These are phyloP conservation scores for Zygosaccharomyces pseudorouxii DNA, from an alignment of 805 yeast genomes.

Conservation along the genomic window DNA sequence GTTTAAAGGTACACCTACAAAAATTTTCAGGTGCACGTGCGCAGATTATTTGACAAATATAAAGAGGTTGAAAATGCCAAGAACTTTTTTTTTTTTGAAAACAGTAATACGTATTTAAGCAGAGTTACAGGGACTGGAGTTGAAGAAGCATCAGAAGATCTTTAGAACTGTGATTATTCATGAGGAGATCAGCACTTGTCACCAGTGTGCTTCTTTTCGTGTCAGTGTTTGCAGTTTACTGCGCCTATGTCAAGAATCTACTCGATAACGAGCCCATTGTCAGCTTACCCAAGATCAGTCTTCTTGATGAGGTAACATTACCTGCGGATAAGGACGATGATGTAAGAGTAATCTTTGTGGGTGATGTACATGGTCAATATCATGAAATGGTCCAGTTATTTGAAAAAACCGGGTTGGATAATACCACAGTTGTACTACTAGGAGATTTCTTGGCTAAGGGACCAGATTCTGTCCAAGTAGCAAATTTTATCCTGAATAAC, in stretches of 20 bases:
- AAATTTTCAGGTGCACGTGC: background rate
- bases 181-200: background rate
- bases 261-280: background rate
- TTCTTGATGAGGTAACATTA: slow-evolving; percentile 6
- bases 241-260: slow-evolving; percentile 1
- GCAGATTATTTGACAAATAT: background rate
- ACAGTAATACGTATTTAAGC: too few relatives aligned
- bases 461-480: slow-evolving; percentile 61
- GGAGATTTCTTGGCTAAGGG: slow-evolving; percentile 91
- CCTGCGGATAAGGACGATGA: slow-evolving; percentile 6
- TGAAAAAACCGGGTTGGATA: slow-evolving; percentile 44
- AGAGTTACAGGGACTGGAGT: background rate
- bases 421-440: slow-evolving; percentile 48
- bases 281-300: slow-evolving; percentile 8
- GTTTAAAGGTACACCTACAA: background rate
- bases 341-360: slow-evolving; percentile 59
- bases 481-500: slow-evolving; percentile 58
- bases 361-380: slow-evolving; percentile 85
- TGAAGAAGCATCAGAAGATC: background rate
- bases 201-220: background rate
- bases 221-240: slow-evolving; percentile 2
- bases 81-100: background rate
- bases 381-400: slow-evolving; percentile 52
- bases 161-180: background rate
- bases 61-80: background rate